These are phyloP conservation scores for Hypholoma sublateritium DNA, from an alignment of 768 basidiomycete genomes.

Conservation along the genomic window DNA sequence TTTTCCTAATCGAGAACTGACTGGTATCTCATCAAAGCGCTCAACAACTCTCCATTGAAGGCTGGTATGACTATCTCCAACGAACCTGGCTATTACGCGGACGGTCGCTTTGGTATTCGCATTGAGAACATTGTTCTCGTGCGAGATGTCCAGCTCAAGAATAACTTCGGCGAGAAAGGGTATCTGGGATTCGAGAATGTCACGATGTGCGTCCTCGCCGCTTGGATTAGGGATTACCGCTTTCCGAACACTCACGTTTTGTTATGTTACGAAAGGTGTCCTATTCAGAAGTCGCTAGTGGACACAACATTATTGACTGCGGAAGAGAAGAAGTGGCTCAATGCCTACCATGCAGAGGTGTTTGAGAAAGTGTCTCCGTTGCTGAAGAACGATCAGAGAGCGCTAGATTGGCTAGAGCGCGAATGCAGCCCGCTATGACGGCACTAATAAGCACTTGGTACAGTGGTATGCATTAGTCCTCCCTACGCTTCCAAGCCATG, in stretches of 20 bases:
- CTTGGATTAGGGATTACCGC: background rate
- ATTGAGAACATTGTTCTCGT: constrained; percentile 91
- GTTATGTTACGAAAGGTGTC: constrained; percentile 51
- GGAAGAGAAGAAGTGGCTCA: constrained; percentile 78
- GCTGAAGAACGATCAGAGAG: constrained; percentile 59
- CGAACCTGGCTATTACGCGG: constrained; percentile 91
- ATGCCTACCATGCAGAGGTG: constrained; percentile 79
- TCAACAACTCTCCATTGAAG: constrained; percentile 72
- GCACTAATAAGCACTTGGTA: background rate
- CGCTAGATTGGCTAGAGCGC: constrained; percentile 61
- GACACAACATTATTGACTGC: constrained; percentile 58
- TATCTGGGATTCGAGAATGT: constrained; percentile 85
- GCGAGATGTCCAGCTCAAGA: constrained; percentile 62
- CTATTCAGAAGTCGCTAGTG: constrained; percentile 85
- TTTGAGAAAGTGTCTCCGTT: constrained; percentile 72
- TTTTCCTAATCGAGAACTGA: background rate
- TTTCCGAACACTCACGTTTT: background rate
- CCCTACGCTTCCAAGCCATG: no score
- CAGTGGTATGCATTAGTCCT: background rate
- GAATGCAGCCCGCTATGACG: constrained; percentile 45
- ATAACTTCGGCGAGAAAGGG: constrained; percentile 82
- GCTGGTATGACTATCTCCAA: constrained; percentile 91
- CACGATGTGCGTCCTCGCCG: constrained; percentile 66
- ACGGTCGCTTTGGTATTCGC: constrained; percentile 89
- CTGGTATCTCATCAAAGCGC: constrained; percentile 34